Percentiles rank a stretch among this genome's conserved stretches.
Conservation (phyloP, 352 stramenopile genomes). For the Phytophthora gonapodyides region DNA sequence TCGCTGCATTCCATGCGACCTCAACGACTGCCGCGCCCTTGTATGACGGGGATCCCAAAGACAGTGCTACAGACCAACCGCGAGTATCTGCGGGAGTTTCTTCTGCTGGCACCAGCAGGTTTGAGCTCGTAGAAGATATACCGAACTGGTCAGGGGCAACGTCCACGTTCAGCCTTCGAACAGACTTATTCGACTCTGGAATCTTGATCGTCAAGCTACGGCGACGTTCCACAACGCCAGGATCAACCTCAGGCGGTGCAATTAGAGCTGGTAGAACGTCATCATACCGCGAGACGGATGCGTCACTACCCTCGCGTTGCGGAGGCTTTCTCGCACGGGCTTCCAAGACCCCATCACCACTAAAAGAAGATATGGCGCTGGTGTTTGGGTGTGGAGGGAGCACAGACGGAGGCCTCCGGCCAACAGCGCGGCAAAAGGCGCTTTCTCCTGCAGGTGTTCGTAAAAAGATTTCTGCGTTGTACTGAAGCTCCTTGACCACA, state of each 20-base stretch:
- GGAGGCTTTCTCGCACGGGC: conserved; percentile 15
- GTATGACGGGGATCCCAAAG: conserved; percentile 44
- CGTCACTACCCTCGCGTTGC: conserved; percentile 6
- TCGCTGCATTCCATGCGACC: conserved; percentile 57
- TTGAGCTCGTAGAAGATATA: conserved; percentile 47
- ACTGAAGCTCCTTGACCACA: conserved; percentile 90
- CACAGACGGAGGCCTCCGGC: conserved; percentile 62
- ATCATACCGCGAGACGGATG: conserved; percentile 29
- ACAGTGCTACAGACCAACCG: conserved; percentile 60
- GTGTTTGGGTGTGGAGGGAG: conserved; percentile 43
- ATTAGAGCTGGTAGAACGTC: conserved; percentile 32
- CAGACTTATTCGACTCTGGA: conserved; percentile 22
- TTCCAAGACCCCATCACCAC: conserved; percentile 14
- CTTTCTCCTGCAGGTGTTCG: conserved; percentile 67
- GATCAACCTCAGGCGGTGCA: conserved; percentile 16
- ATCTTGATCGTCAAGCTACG: conserved; percentile 38
- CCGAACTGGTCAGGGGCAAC: conserved; percentile 44
- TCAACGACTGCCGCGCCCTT: conserved; percentile 46
- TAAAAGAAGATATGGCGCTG: conserved; percentile 4
- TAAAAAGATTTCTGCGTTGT: conserved; percentile 84
- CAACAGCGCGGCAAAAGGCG: conserved; percentile 77
- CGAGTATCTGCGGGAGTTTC: conserved; percentile 65
- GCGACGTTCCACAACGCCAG: conserved; percentile 20
- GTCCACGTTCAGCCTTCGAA: conserved; percentile 34
- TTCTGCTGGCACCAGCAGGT: conserved; percentile 73